Conservation (phyloP, 2,329 filamentous ascomycete genomes). For the Aureobasidium sp. region DNA sequence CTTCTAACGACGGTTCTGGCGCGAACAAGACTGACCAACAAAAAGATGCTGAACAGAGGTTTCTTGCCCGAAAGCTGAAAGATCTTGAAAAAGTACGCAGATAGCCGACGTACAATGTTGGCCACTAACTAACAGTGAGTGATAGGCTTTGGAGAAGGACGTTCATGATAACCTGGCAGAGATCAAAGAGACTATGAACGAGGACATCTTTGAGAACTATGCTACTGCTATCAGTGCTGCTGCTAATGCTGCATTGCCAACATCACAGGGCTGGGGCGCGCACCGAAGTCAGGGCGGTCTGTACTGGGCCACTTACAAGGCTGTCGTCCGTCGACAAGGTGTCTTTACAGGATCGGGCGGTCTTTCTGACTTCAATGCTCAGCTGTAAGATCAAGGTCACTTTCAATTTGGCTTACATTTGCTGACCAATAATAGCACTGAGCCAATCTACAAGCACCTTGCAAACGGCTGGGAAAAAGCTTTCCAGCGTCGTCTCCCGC, state of each 20-base stretch:
- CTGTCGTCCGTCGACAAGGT: conserved; percentile 46
- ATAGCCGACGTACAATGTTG: neutral
- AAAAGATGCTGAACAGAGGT: conserved; percentile 31
- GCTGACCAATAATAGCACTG: conserved; percentile 12
- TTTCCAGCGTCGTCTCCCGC: conserved; percentile 39
- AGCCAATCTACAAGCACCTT: conserved; percentile 35
- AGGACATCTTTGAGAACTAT: conserved; percentile 44
- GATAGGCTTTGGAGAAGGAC: conserved; percentile 33
- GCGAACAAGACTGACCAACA: conserved; percentile 37
- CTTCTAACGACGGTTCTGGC: conserved; percentile 37
- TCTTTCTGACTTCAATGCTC: conserved; percentile 35
- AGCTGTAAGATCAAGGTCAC: conserved; percentile 23
- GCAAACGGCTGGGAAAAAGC: conserved; percentile 37
- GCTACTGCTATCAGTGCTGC: conserved; percentile 35
- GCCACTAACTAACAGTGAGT: conserved; percentile 10
- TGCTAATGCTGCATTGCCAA: conserved; percentile 30
- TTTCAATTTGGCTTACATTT: neutral
- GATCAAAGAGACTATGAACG: conserved; percentile 35
- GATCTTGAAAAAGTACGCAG: conserved; percentile 31
- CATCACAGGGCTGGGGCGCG: conserved; percentile 32
- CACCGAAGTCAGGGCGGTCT: conserved; percentile 41
- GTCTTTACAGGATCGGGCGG: conserved; percentile 37
- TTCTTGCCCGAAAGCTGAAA: conserved; percentile 34
- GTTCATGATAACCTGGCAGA: conserved; percentile 34
- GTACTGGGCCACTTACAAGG: conserved; percentile 49